Evolutionary conservation across 306 rosid genomes (phyloP).

Genomic region (Fagus crenata): DNA sequence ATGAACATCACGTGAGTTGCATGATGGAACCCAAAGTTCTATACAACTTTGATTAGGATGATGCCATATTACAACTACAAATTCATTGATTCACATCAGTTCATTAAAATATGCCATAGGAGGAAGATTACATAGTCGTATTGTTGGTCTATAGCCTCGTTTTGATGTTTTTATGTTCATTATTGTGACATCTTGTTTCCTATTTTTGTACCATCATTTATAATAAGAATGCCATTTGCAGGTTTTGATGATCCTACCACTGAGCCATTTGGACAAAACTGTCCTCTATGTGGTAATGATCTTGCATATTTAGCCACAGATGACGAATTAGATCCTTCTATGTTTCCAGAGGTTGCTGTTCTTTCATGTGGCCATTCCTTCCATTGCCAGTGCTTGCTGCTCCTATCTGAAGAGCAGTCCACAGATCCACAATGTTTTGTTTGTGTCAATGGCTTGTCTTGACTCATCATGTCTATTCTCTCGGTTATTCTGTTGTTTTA

Average conservation of each 20-base stretch:
- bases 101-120: no score
- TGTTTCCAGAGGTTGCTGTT: constrained; percentile 21
- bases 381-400: constrained; percentile 15
- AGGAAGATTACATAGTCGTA: no score
- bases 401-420: background rate
- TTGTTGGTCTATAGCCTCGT: no score
- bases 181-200: no score
- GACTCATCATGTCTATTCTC: background rate
- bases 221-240: constrained; percentile 5
- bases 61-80: no score
- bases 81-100: no score
- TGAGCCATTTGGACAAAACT: background rate
- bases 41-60: no score
- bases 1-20: no score
- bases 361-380: constrained; percentile 26
- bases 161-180: no score
- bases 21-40: no score
- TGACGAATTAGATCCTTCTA: background rate
- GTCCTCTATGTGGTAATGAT: constrained; percentile 14
- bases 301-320: background rate
- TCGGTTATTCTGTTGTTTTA: background rate
- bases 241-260: background rate
- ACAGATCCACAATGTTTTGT: constrained; percentile 17
- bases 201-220: no score
- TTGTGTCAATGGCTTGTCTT: background rate